Evolutionary conservation across 805 yeast genomes (phyloP).

Genomic region (Candida andamanensis): DNA sequence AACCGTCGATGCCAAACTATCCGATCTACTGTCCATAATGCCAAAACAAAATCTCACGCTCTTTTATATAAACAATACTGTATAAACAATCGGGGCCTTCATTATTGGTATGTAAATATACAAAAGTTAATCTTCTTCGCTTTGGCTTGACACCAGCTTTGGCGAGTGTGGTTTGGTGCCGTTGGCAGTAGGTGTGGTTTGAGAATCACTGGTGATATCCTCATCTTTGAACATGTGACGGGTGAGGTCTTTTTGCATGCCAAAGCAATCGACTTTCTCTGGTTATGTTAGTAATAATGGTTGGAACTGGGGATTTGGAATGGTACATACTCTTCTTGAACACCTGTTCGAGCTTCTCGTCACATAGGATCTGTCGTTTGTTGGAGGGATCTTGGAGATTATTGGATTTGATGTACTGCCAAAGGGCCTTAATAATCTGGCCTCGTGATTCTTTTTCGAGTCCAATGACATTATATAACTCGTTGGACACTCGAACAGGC

Average conservation of each 20-base stretch:
- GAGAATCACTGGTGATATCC: conserved; percentile 9
- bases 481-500: conserved; percentile 46
- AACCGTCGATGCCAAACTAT: conserved; percentile 21
- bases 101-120: no score
- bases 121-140: no score
- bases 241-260: conserved; percentile 51
- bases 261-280: conserved; percentile 48
- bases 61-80: no score
- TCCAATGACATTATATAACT: conserved; percentile 46
- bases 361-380: conserved; percentile 60
- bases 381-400: conserved; percentile 64
- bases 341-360: conserved; percentile 48
- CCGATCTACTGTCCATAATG: conserved; percentile 13
- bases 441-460: conserved; percentile 50
- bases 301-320: neutral
- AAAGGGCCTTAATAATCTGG: conserved; percentile 61
- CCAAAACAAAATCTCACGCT: no score
- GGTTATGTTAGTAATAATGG: conserved; percentile 4
- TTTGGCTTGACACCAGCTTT: no score
- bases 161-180: no score
- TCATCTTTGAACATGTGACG: conserved; percentile 43
- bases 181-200: neutral
- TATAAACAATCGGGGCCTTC: no score
- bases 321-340: conserved; percentile 50
- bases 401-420: conserved; percentile 65